Evolutionary conservation across 169 alveolate genomes (phyloP), one percentile per base, ranked within the genome.

Genomic region (Theileria parva): DNA sequence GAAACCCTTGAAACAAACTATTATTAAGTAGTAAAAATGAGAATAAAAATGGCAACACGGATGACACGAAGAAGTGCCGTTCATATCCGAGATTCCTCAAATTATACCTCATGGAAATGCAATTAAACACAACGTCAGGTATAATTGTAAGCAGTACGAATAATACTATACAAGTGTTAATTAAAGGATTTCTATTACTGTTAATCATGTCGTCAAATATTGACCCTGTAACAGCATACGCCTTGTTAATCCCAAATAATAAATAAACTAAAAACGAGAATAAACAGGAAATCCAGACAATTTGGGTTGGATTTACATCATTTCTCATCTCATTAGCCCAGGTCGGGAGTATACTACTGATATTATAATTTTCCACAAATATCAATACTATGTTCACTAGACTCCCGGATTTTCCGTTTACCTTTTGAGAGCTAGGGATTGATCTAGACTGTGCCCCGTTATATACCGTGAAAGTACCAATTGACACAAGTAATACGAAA

Each of bases 251-350:
- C 4, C 94, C 93, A 61, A 90, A 66, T 21, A 90, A 69, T 57
- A 79, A 78, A 74, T 90, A 90, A 57, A 79, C 77, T 23, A 78
- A 72, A 63, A 80, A 76, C 25, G 89, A 61, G 66, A 90, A 90
- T 21, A 90, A 37, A 17, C 77, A 69, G 57, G 90, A 77, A 17
- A 85, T 27, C 94, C 94, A 86, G 57, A 90, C 75, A 51, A 86
- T 64, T 28, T 77, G 77, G 37, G 80, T 74, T 57, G 85, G 90
- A 72, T 90, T 90, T 30, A 90, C 94, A 32, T 90, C 90, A 63
- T 72, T 81, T 5, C 89, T 90, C 86, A 90, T 86, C 70, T 90
- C 94, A 74, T 90, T 90, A 37, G 92, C 94, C 94, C 94, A 90
- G 8, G 93, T 86, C 28, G 94, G 94, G n/a, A 86, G 80, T 39